Percentiles rank a stretch among this genome's conserved stretches.
Conservation (phyloP, 2,329 filamentous ascomycete species). For the Microcyclosporella mali region DNA sequence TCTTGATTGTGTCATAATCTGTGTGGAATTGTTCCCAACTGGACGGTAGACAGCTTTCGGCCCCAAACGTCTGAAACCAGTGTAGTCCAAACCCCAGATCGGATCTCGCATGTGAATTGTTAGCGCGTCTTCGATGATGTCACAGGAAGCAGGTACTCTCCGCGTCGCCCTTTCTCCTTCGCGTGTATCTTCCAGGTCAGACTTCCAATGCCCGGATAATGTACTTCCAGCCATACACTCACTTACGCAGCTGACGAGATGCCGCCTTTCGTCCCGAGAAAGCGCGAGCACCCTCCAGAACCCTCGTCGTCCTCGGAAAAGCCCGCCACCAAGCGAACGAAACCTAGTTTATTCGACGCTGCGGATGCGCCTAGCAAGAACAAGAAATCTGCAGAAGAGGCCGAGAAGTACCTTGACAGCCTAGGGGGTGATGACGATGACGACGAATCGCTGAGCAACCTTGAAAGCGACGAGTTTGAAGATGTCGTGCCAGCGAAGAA, state of each 20-base stretch:
- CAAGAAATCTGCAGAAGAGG: slow-evolving; percentile 22
- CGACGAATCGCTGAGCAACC: slow-evolving; percentile 37
- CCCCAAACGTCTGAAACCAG: no score
- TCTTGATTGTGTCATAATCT: no score
- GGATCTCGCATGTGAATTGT: no score
- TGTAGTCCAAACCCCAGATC: no score
- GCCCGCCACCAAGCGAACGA: slow-evolving; percentile 24
- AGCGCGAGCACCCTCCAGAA: slow-evolving; percentile 53
- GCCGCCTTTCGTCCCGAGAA: slow-evolving; percentile 63
- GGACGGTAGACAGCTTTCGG: no score
- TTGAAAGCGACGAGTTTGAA: slow-evolving; percentile 46
- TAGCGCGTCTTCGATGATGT: no score
- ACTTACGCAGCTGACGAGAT: slow-evolving; percentile 37
- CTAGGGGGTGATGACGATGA: slow-evolving; percentile 36
- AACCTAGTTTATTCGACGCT: slow-evolving; percentile 40
- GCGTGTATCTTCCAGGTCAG: no score
- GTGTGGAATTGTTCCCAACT: no score
- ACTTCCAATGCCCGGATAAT: no score
- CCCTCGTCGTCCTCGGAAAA: slow-evolving; percentile 32
- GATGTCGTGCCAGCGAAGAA: slow-evolving; percentile 40
- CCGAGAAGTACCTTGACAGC: slow-evolving; percentile 32
- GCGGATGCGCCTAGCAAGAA: slow-evolving; percentile 35
- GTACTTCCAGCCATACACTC: no score
- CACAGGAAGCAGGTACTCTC: no score
- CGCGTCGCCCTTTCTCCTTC: no score